phyloP scores from a whole-genome alignment of 345 rosid genomes.

The Eucalyptus microcorys region DNA sequence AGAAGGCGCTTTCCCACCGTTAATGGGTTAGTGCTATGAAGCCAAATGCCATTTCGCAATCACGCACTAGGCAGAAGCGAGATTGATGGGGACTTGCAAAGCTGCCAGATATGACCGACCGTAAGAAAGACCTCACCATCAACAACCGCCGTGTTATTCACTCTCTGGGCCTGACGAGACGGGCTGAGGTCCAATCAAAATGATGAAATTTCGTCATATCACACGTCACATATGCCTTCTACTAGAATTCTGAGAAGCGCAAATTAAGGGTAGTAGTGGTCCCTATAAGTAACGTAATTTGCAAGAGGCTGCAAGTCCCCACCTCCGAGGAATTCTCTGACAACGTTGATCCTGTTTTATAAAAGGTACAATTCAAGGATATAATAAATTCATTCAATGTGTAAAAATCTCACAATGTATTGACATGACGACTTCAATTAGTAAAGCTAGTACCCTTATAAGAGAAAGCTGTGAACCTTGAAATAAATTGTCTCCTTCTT shows the following conservation, averaged over 20 bases:
- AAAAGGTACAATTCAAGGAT: neutral
- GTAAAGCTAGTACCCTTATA: neutral
- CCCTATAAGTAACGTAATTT: neutral
- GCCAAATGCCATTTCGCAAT: neutral
- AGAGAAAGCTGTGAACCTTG: neutral
- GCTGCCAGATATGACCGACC: neutral
- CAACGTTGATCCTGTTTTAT: neutral
- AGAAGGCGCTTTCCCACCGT: neutral
- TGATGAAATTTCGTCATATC: neutral
- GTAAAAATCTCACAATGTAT: neutral
- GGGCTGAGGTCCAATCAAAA: neutral
- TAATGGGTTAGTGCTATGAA: neutral
- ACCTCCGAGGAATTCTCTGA: neutral
- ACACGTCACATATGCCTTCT: neutral
- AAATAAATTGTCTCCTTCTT: neutral
- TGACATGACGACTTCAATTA: neutral
- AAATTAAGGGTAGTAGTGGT: too few species aligned
- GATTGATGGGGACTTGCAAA: neutral
- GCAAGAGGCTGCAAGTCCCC: neutral
- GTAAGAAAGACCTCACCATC: neutral
- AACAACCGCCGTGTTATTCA: neutral
- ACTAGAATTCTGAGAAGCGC: neutral
- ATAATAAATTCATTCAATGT: neutral
- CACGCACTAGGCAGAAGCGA: neutral
- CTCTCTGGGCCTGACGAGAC: neutral